A percentile compares a stretch with the other conserved stretches of the same genome.
phyloP scores from a whole-genome alignment of 768 basidiomycete genomes.

The Leucogyrophana mollusca region DNA sequence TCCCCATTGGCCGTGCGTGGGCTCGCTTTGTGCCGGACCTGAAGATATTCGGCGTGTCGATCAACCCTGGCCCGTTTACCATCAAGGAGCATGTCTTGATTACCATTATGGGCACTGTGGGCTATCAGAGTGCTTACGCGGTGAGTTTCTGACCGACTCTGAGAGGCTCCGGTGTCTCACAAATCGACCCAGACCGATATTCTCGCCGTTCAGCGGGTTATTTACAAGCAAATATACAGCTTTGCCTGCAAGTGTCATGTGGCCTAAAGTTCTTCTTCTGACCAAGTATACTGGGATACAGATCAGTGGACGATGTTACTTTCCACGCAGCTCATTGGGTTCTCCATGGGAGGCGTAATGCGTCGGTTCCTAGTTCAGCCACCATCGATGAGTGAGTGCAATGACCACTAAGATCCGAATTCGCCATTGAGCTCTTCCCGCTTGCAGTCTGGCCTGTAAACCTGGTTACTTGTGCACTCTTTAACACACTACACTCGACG shows the following conservation, averaged over 20 bases:
- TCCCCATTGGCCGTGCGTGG: constrained; percentile 63
- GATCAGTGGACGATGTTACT: constrained; percentile 38
- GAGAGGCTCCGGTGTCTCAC: neutral
- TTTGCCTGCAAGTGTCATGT: constrained; percentile 22
- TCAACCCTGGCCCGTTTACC: constrained; percentile 71
- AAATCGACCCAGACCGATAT: constrained; percentile 34
- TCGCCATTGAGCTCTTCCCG: neutral
- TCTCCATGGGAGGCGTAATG: constrained; percentile 47
- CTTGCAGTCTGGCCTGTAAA: constrained; percentile 68
- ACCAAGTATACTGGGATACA: too few species aligned
- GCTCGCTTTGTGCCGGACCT: constrained; percentile 50
- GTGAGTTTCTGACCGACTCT: constrained; percentile 3
- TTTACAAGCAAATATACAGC: constrained; percentile 38
- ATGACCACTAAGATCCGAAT: neutral
- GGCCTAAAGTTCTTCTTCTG: too few species aligned
- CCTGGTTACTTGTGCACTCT: constrained; percentile 66
- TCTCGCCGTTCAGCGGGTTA: constrained; percentile 42
- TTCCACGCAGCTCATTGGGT: constrained; percentile 44
- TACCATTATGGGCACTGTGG: constrained; percentile 28
- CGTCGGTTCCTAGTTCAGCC: constrained; percentile 60
- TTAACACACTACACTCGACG: constrained; percentile 71
- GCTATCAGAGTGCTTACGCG: constrained; percentile 31
- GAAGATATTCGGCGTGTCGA: constrained; percentile 46
- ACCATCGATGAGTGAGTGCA: constrained; percentile 53
- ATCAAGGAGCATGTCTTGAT: constrained; percentile 50